Evolutionary conservation across 129 eudicot genomes (phyloP).

Genomic region (Glebionis coronaria): DNA sequence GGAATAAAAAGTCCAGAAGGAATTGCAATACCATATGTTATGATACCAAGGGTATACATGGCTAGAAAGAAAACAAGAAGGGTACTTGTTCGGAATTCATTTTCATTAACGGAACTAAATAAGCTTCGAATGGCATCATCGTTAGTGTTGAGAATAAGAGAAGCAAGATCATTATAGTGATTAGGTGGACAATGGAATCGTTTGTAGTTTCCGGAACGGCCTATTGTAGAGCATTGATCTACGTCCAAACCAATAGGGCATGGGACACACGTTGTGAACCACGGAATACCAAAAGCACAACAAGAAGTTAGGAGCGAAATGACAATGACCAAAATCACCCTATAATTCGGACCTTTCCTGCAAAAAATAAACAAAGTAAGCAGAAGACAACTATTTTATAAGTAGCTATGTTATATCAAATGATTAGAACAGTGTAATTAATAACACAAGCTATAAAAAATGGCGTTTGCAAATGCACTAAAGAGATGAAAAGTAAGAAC

Average conservation of each 20-base stretch:
- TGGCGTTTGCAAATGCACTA: not conserved
- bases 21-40: constrained; percentile 95
- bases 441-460: not conserved
- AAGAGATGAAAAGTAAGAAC: not conserved
- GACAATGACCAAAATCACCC: constrained; percentile 53
- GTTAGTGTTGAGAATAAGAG: constrained; percentile 87
- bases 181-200: constrained; percentile 76
- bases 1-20: constrained; percentile 98
- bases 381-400: not conserved
- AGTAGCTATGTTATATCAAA: not conserved
- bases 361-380: constrained; percentile 22
- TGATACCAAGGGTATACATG: constrained; percentile 59
- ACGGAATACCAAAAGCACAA: constrained; percentile 84
- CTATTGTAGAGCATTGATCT: constrained; percentile 52
- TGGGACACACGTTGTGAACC: constrained; percentile 71
- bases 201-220: constrained; percentile 84
- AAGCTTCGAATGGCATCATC: constrained; percentile 92
- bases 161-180: constrained; percentile 91
- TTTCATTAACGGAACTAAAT: constrained; percentile 39
- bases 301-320: constrained; percentile 82
- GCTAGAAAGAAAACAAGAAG: constrained; percentile 62
- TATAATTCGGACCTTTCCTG: constrained; percentile 80
- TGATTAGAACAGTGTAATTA: not conserved
- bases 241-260: constrained; percentile 55
- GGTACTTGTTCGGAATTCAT: constrained; percentile 62